Percentiles rank a stretch among this genome's conserved stretches.
These are phyloP conservation scores for Huntiella abstrusa DNA, from an alignment of 2,329 filamentous ascomycete species.

Conservation along the genomic window DNA sequence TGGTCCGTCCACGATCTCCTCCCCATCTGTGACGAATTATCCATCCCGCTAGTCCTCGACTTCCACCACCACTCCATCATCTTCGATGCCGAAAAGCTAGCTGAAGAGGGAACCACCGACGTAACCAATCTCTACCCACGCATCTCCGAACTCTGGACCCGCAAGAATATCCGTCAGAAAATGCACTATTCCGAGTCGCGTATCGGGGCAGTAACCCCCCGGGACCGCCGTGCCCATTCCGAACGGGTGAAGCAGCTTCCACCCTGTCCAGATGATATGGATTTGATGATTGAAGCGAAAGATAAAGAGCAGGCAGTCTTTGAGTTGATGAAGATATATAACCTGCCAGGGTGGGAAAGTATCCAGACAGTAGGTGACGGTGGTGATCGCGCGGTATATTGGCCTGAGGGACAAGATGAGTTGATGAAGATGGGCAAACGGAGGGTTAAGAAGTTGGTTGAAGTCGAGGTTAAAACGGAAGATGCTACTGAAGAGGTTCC, in stretches of 20 bases:
- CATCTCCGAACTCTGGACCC: constrained; percentile 67
- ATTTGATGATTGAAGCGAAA: constrained; percentile 98
- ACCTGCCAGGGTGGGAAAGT: constrained; percentile 57
- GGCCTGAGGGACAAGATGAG: constrained; percentile 77
- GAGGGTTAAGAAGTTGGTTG: constrained; percentile 27
- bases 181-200: constrained; percentile 90
- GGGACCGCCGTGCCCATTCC: constrained; percentile 70
- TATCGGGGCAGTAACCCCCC: constrained; percentile 25
- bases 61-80: constrained; percentile 93
- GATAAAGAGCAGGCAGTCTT: constrained; percentile 96
- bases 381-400: constrained; percentile 20
- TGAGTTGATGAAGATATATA: constrained; percentile 77
- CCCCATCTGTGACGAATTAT: constrained; percentile 79
- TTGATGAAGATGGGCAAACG: constrained; percentile 72
- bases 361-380: constrained; percentile 50
- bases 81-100: constrained; percentile 59
- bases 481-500: not conserved
- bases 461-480: constrained; percentile 18
- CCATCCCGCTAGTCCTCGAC: constrained; percentile 81
- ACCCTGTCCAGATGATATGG: constrained; percentile 66
- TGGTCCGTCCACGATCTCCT: constrained; percentile 87
- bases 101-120: constrained; percentile 72
- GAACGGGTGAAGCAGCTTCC: constrained; percentile 62
- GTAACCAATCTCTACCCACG: constrained; percentile 55
- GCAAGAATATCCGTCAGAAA: constrained; percentile 75